Evolutionary conservation across 1,139 yeast genomes (phyloP).

Genomic region (Suhomyces bokatorum): DNA sequence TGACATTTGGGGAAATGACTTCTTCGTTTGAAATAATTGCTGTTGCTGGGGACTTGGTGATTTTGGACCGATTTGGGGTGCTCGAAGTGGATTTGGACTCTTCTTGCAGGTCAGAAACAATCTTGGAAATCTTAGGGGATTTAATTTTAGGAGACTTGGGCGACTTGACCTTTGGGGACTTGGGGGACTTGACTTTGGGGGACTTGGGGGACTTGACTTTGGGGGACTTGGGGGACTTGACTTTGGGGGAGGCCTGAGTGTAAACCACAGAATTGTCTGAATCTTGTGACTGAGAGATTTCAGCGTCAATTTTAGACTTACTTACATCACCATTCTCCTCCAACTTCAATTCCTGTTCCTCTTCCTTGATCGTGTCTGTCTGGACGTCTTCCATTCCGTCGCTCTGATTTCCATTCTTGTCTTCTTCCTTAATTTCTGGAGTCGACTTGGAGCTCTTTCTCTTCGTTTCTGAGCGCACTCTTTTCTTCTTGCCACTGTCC

Average conservation of each 20-base stretch:
- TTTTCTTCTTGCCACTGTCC: conserved; percentile 14
- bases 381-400: not conserved
- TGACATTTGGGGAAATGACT: not conserved
- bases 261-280: not conserved
- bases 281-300: not conserved
- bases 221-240: conserved; percentile 5
- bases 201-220: conserved; percentile 8
- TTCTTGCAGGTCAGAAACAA: not conserved
- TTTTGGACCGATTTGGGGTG: conserved; percentile 11
- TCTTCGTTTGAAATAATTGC: conserved; percentile 12
- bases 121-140: not conserved
- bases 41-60: conserved; percentile 4
- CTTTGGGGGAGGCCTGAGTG: conserved; percentile 2
- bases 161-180: not conserved
- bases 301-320: too few species aligned
- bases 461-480: conserved; percentile 27
- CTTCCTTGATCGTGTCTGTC: not conserved
- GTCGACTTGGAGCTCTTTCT: not conserved
- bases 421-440: not conserved
- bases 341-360: not conserved
- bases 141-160: not conserved
- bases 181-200: not conserved
- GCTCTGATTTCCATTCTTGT: not conserved
- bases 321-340: not conserved
- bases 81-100: not conserved